Conservation (phyloP, 768 basidiomycete species). For the Mycena olivaceomarginata region DNA sequence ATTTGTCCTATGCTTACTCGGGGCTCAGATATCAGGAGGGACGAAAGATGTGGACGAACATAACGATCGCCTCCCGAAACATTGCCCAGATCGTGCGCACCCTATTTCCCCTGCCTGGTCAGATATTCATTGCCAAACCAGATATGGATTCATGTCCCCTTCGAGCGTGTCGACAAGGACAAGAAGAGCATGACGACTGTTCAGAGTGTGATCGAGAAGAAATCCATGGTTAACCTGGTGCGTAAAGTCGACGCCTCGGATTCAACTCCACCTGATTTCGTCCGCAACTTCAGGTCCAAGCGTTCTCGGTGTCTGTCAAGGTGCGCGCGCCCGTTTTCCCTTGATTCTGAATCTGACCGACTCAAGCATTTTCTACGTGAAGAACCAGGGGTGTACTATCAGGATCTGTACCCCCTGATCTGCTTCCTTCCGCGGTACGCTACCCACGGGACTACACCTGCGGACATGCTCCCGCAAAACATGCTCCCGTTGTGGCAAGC, state of each 20-base stretch:
- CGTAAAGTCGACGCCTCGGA: constrained; percentile 39
- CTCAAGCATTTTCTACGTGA: constrained; percentile 78
- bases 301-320: constrained; percentile 81
- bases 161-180: constrained; percentile 60
- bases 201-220: constrained; percentile 81
- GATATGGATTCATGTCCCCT: constrained; percentile 77
- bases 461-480: constrained; percentile 69
- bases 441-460: constrained; percentile 52
- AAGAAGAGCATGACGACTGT: constrained; percentile 56
- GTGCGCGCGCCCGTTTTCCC: constrained; percentile 51
- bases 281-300: constrained; percentile 70
- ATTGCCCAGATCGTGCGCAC: constrained; percentile 38
- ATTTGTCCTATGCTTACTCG: too few relatives aligned
- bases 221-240: constrained; percentile 83
- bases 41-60: constrained; percentile 76
- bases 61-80: constrained; percentile 41
- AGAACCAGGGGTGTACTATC: constrained; percentile 83
- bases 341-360: background rate
- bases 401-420: constrained; percentile 83
- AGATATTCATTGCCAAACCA: constrained; percentile 40
- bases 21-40: constrained; percentile 77
- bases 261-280: background rate
- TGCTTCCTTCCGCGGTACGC: constrained; percentile 80
- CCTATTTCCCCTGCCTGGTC: background rate
- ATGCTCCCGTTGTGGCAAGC: constrained; percentile 76